Evolutionary conservation across 352 stramenopile genomes (phyloP).

Genomic region (Peronosclerospora sorghi): DNA sequence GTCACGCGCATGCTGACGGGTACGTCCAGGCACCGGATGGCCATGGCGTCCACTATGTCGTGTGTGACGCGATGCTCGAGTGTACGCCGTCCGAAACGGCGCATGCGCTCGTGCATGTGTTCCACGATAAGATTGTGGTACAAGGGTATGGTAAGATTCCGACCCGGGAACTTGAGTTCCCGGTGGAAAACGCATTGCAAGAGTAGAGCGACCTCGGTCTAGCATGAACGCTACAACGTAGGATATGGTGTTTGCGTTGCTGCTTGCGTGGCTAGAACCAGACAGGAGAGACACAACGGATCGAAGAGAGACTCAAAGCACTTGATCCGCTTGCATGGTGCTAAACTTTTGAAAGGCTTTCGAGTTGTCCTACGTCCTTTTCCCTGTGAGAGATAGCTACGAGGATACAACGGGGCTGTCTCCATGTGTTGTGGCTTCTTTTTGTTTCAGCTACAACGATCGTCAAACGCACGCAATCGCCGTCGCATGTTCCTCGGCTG

Average conservation of each 20-base stretch:
- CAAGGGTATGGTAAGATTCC: constrained; percentile 52
- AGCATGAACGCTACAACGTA: too few relatives aligned
- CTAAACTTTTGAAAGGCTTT: constrained; percentile 4
- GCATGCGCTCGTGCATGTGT: constrained; percentile 52
- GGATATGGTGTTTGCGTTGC: too few relatives aligned
- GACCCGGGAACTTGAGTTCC: constrained; percentile 38
- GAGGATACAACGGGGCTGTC: constrained; percentile 1
- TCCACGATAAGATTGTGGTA: constrained; percentile 36
- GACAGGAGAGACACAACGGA: background rate
- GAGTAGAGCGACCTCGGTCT: background rate
- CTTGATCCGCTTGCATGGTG: constrained; percentile 9
- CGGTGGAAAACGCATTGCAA: background rate
- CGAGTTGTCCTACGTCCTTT: constrained; percentile 9
- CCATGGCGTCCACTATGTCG: constrained; percentile 57
- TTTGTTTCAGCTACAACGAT: too few relatives aligned
- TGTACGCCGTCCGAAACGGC: constrained; percentile 42
- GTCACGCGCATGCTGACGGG: constrained; percentile 53
- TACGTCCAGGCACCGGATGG: constrained; percentile 27
- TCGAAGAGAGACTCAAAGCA: constrained; percentile 4
- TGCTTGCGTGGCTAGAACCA: background rate
- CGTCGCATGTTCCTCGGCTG: too few relatives aligned
- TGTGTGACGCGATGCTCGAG: constrained; percentile 61
- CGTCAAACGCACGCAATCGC: too few relatives aligned
- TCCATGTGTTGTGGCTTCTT: constrained; percentile 3
- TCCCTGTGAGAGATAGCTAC: constrained; percentile 8